Percentiles rank a stretch among this genome's conserved stretches.
These are phyloP conservation scores for Curvularia spicifera DNA, from an alignment of 2,329 filamentous ascomycete species.

Conservation along the genomic window DNA sequence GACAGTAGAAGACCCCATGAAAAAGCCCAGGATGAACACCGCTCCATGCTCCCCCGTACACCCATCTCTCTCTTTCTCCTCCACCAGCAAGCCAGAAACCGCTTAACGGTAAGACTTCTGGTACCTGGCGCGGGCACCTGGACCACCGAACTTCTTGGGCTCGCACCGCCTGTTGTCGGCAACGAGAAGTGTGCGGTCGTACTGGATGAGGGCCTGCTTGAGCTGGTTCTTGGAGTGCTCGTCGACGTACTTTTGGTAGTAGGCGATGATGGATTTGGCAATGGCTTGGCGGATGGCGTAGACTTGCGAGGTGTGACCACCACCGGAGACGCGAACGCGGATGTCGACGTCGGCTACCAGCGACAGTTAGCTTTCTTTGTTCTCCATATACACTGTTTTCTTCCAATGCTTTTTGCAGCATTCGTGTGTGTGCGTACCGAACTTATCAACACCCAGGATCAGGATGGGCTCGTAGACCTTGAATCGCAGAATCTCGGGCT, in stretches of 20 bases:
- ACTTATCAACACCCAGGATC: slow-evolving; percentile 96
- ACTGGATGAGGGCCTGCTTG: slow-evolving; percentile 95
- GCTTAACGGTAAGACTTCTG: slow-evolving; percentile 99
- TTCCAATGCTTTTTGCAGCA: slow-evolving; percentile 10
- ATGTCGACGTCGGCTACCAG: slow-evolving; percentile 81
- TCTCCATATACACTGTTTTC: slow-evolving; percentile 21
- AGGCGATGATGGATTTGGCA: slow-evolving; percentile 92
- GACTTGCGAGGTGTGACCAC: slow-evolving; percentile 97
- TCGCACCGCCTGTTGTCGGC: slow-evolving; percentile 99
- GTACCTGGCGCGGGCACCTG: slow-evolving; percentile 93
- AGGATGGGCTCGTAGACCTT: slow-evolving; percentile 99
- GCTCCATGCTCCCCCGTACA: slow-evolving; percentile 41
- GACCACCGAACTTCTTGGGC: slow-evolving; percentile 98
- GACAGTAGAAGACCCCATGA: slow-evolving; percentile 38
- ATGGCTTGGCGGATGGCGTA: slow-evolving; percentile 99
- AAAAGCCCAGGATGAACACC: slow-evolving; percentile 50
- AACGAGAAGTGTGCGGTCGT: slow-evolving; percentile 96
- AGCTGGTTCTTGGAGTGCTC: slow-evolving; percentile 99
- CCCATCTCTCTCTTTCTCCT: slow-evolving; percentile 16
- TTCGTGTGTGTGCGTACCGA: slow-evolving; percentile 59
- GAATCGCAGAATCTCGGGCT: slow-evolving; percentile 97
- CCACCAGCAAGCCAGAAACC: slow-evolving; percentile 17
- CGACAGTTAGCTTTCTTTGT: slow-evolving; percentile 20
- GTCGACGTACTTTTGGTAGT: slow-evolving; percentile 99
- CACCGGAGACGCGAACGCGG: slow-evolving; percentile 92